Percentiles rank a stretch among this genome's conserved stretches.
Conservation (phyloP, 495 filamentous ascomycete genomes). For the Coniosporium apollinis region DNA sequence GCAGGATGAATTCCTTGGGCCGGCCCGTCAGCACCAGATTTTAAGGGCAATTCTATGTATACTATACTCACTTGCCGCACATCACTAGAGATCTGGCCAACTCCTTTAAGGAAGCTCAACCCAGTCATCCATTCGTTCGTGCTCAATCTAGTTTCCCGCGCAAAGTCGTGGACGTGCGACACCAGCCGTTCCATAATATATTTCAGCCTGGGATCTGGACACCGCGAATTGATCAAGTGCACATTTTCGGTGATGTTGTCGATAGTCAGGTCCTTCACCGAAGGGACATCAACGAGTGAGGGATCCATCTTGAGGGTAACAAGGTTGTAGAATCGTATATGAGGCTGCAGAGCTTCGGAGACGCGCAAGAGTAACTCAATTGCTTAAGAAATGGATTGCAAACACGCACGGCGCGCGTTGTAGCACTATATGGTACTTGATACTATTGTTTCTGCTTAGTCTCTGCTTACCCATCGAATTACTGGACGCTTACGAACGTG, state of each 20-base stretch:
- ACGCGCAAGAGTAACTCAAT: too few species aligned
- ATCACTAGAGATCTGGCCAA: slow-evolving; percentile 27
- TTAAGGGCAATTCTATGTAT: neutral
- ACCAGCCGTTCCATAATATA: slow-evolving; percentile 26
- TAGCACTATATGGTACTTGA: too few species aligned
- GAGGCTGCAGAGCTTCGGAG: too few species aligned
- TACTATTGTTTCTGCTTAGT: too few species aligned
- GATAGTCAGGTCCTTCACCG: slow-evolving; percentile 26
- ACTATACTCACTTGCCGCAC: slow-evolving; percentile 22
- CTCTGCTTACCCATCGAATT: too few species aligned
- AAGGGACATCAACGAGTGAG: slow-evolving; percentile 18
- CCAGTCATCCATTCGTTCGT: slow-evolving; percentile 26
- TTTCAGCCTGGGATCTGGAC: slow-evolving; percentile 19
- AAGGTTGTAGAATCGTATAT: too few species aligned
- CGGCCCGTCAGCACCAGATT: slow-evolving; percentile 10
- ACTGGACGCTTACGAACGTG: too few species aligned
- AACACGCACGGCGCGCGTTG: too few species aligned
- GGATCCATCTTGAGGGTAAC: slow-evolving; percentile 12
- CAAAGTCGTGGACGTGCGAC: slow-evolving; percentile 27
- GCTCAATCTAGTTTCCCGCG: slow-evolving; percentile 24
- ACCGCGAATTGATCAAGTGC: slow-evolving; percentile 23
- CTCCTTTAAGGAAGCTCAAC: slow-evolving; percentile 24
- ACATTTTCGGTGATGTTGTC: slow-evolving; percentile 31
- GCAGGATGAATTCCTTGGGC: slow-evolving; percentile 75
- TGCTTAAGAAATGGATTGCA: too few species aligned